A percentile compares a stretch with the other conserved stretches of the same genome.
phyloP scores from a whole-genome alignment of 108 stramenopile species.

The Stephanodiscus triporus region DNA sequence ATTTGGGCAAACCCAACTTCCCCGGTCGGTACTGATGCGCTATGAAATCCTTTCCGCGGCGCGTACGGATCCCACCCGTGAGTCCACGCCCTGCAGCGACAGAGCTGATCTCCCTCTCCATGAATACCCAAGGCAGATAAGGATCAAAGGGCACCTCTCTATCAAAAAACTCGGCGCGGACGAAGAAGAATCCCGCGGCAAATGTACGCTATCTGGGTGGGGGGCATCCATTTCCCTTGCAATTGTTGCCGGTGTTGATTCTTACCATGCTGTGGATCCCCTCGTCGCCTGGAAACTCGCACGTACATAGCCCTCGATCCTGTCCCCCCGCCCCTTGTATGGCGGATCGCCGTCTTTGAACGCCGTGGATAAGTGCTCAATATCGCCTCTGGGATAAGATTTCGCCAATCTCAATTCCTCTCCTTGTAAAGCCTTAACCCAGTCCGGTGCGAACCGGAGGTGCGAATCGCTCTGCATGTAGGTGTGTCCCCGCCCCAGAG shows the following conservation, averaged over 20 bases:
- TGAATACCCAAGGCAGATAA: constrained; percentile 93
- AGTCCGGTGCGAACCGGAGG: constrained; percentile 72
- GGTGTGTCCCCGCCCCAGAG: constrained; percentile 93
- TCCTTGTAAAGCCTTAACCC: constrained; percentile 73
- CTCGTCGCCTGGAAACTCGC: constrained; percentile 53
- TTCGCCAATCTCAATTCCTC: constrained; percentile 63
- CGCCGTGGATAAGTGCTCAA: constrained; percentile 84
- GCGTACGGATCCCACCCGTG: constrained; percentile 93
- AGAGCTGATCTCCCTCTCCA: constrained; percentile 96
- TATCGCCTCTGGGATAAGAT: constrained; percentile 73
- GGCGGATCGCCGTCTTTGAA: constrained; percentile 56
- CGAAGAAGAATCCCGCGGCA: constrained; percentile 96
- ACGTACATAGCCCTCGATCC: constrained; percentile 66
- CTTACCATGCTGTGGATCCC: constrained; percentile 80
- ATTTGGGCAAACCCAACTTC: constrained; percentile 87
- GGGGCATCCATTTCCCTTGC: constrained; percentile 28
- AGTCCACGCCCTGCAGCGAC: constrained; percentile 84
- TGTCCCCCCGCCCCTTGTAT: constrained; percentile 53
- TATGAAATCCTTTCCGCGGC: constrained; percentile 81
- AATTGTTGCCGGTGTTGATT: constrained; percentile 55
- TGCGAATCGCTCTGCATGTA: constrained; percentile 93
- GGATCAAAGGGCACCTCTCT: constrained; percentile 93
- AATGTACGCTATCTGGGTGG: constrained; percentile 61
- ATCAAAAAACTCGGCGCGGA: constrained; percentile 77
- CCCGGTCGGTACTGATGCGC: constrained; percentile 91